Evolutionary conservation across 768 basidiomycete genomes (phyloP), one percentile per base, ranked within the genome.

Genomic region (Grammothele lineata): DNA sequence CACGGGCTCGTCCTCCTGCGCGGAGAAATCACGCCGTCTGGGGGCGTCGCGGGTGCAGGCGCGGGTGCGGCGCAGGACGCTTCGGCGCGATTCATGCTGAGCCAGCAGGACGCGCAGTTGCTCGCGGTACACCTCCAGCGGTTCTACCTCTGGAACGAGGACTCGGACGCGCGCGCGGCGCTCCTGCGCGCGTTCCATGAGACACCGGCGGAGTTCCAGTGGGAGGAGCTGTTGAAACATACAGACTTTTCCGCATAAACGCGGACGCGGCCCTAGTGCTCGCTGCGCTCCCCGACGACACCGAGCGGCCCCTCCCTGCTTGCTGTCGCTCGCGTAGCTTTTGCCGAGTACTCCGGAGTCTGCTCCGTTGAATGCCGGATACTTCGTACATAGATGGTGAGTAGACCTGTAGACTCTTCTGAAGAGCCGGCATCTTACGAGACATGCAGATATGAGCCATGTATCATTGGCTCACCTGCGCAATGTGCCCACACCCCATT

Each of bases 1-100:
- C 92, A 97, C 58, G 83, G 80, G 10, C 63, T 87, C 37, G 90
- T 97, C 2, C 78, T 99, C 4, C 72, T 98, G 66, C 75, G 92
- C 15, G 96, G 95, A 18, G 94, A 97, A 67, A 83, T 97, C 50
- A 92, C 92, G 0, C 83, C 89, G 1, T 75, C 82, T 2, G 65
- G 79, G 12, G 64, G 71, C 15, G 74, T 79, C 3, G 62, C 77
- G 14, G 55, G 60, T 23, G 49, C 32, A 26, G 63, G 62, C 21
- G 66, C 64, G 24, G 60, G 64, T n/a, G n/a, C n/a, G n/a, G n/a
- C n/a, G n/a, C n/a, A n/a, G n/a, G 58, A 57, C 12, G 63, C 50
- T 9, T 67, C 73, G 38, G 72, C 68, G 47, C 67, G 72, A 26
- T 87, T 75, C 58, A 65, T 90, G 64, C 64, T 97, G 32, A 73